phyloP scores from a whole-genome alignment of 2,329 filamentous ascomycete genomes.

The Rhynchosporium graminicola region DNA sequence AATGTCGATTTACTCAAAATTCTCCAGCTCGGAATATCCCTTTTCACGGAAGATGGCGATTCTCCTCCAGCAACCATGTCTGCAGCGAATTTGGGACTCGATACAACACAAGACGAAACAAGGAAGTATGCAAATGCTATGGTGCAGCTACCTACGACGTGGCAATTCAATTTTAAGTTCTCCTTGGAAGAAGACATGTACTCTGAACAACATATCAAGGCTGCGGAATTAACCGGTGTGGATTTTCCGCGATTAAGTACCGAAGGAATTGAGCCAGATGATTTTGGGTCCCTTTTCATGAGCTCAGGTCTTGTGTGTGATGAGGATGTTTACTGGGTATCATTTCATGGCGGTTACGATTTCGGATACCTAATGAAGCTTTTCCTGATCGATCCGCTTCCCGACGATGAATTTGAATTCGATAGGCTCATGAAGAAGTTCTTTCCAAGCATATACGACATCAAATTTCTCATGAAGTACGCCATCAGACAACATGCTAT shows the following conservation, averaged over 20 bases:
- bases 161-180: slow-evolving; percentile 99
- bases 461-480: slow-evolving; percentile 95
- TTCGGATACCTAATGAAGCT: slow-evolving; percentile 97
- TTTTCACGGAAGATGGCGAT: slow-evolving; percentile 90
- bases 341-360: slow-evolving; percentile 97
- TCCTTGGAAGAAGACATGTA: slow-evolving; percentile 96
- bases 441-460: slow-evolving; percentile 92
- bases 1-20: slow-evolving; percentile 98
- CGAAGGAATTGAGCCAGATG: slow-evolving; percentile 85
- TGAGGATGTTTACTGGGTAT: slow-evolving; percentile 91
- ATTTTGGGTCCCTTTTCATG: slow-evolving; percentile 87
- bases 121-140: slow-evolving; percentile 47
- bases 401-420: slow-evolving; percentile 87
- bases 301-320: slow-evolving; percentile 88
- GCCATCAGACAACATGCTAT: slow-evolving; percentile 70
- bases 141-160: slow-evolving; percentile 75
- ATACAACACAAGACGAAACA: slow-evolving; percentile 49
- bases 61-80: slow-evolving; percentile 65
- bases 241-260: slow-evolving; percentile 83
- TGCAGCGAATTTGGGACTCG: slow-evolving; percentile 48
- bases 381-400: slow-evolving; percentile 78
- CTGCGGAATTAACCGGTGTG: slow-evolving; percentile 87
- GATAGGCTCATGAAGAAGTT: slow-evolving; percentile 86
- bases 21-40: slow-evolving; percentile 92
- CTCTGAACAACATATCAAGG: slow-evolving; percentile 90